phyloP scores from a whole-genome alignment of 257 asterid genomes.

The Salvia splendens region DNA sequence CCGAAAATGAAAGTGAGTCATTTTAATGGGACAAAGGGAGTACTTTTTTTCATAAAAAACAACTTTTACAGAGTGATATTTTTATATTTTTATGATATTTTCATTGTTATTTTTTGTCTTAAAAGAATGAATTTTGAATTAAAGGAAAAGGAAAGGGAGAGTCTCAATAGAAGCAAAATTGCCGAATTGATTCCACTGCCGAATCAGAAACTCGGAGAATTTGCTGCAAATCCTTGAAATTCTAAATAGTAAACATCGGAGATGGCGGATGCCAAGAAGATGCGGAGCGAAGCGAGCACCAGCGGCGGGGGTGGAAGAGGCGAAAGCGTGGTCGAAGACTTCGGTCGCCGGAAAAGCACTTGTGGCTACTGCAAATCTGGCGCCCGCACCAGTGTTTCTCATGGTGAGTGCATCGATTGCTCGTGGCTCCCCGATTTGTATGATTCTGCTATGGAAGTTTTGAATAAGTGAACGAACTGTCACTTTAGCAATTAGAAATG shows the following conservation, averaged over 20 bases:
- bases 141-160: not conserved
- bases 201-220: slow-evolving; percentile 18
- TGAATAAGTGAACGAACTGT: slow-evolving; percentile 13
- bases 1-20: too few relatives aligned
- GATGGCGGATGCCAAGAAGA: slow-evolving; percentile 82
- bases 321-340: slow-evolving; percentile 71
- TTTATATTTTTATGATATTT: too few relatives aligned
- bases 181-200: slow-evolving; percentile 6
- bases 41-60: too few relatives aligned
- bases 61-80: too few relatives aligned
- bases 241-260: slow-evolving; percentile 29
- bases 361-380: slow-evolving; percentile 95
- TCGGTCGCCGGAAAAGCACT: slow-evolving; percentile 71
- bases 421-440: not conserved
- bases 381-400: slow-evolving; percentile 61
- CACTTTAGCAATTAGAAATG: slow-evolving; percentile 17
- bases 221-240: not conserved
- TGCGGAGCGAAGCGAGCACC: slow-evolving; percentile 81
- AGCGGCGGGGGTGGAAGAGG: slow-evolving; percentile 56
- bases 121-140: not conserved
- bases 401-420: slow-evolving; percentile 54
- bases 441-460: slow-evolving; percentile 9
- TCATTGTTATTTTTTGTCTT: too few relatives aligned
- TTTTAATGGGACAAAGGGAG: too few relatives aligned
- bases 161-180: not conserved